phyloP scores from a whole-genome alignment of 2,329 filamentous ascomycete species.

The Penicillium polonicum region DNA sequence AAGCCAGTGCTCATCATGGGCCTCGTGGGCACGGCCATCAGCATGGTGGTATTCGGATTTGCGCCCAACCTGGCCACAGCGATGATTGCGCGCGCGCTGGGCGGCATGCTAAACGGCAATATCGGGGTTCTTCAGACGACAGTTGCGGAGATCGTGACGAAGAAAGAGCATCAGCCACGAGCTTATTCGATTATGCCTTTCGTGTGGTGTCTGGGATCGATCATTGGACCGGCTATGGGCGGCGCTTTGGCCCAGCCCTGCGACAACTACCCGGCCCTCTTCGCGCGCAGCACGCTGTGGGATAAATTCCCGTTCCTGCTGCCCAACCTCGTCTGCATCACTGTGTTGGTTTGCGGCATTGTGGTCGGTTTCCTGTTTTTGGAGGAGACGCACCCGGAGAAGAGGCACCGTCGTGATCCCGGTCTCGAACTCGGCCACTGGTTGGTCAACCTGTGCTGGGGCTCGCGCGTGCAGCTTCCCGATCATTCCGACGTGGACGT shows the following conservation, averaged over 20 bases:
- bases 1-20: slow-evolving; percentile 90
- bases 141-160: slow-evolving; percentile 87
- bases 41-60: slow-evolving; percentile 91
- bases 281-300: slow-evolving; percentile 72
- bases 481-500: slow-evolving; percentile 49
- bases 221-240: slow-evolving; percentile 87
- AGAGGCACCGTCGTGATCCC: slow-evolving; percentile 71
- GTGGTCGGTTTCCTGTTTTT: slow-evolving; percentile 79
- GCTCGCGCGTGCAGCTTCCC: slow-evolving; percentile 30
- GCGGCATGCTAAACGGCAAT: slow-evolving; percentile 91
- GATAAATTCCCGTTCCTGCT: slow-evolving; percentile 85
- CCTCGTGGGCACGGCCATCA: slow-evolving; percentile 85
- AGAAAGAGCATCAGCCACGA: slow-evolving; percentile 88
- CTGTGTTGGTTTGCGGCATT: slow-evolving; percentile 73
- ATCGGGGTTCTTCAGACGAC: slow-evolving; percentile 95
- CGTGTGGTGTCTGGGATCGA: slow-evolving; percentile 96
- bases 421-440: slow-evolving; percentile 75
- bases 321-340: slow-evolving; percentile 85
- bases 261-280: slow-evolving; percentile 73
- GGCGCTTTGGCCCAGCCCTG: slow-evolving; percentile 86
- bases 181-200: slow-evolving; percentile 98
- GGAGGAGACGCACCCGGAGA: slow-evolving; percentile 87
- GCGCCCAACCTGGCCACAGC: slow-evolving; percentile 78
- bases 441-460: slow-evolving; percentile 50
- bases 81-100: slow-evolving; percentile 81